Evolutionary conservation across 192 early-diverging fungal species (phyloP), one percentile per base, ranked within the genome.

Genomic region (Umbelopsis sp.): DNA sequence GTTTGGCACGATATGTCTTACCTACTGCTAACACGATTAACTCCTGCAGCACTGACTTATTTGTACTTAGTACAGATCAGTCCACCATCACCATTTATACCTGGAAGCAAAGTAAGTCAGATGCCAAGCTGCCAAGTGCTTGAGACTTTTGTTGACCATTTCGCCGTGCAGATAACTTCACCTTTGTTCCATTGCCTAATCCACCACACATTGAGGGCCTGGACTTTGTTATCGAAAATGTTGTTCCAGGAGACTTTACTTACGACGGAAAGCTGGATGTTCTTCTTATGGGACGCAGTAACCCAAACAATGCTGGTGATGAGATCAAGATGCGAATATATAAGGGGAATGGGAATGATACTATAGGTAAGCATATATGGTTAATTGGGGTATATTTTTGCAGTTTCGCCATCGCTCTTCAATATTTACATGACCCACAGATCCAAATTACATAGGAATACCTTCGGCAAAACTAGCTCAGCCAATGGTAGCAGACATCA

Each of bases 191-290:
- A 11, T 49, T 53, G 49, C 64, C 68, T 7, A 64, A 67, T 27
- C 41, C 74, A 44, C 71, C 67, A 25, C 68, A 73, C 10, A 79
- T 79, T 46, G 41, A 74, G 1, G 67, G 71, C 11, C 67, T 66
- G 27, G 75, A 76, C 4, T 73, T 87, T 47, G 70, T 85, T 4
- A 88, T 91, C 46, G 90, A 85, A 64, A 94, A 92, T 69, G 85
- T 94, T 23, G 81, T 96, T 15, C 88, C 93, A 2, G 92, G 91
- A 46, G 96, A 98, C 74, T 98, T 87, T 61, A 91, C 97, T 71
- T 90, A 92, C 73, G 96, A 98, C 76, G 96, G 95, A 7, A 81
- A 89, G 18, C 72, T 96, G 51, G 96, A 98, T 81, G 51, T 97
- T 5, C 78, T 98, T 11, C 74, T 95, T 10, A 91, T 94, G 90